Evolutionary conservation across 2,329 filamentous ascomycete species (phyloP), one percentile per base, ranked within the genome.

Genomic region (Penicillium sp.): DNA sequence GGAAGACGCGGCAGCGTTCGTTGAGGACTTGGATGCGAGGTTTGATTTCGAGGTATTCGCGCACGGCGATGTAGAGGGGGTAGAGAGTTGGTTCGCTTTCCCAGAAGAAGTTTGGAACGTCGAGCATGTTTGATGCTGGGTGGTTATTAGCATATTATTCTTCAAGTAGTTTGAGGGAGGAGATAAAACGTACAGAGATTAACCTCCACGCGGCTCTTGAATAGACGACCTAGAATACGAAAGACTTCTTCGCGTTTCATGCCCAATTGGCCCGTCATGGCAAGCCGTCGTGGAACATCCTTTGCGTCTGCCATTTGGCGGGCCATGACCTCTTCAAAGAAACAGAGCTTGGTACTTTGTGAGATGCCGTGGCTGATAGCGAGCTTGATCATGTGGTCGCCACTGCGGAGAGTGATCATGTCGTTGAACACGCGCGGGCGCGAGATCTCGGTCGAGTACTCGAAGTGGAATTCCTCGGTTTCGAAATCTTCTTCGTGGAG

Each of bases 361-460:
- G 89, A 89, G 58, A 98, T 96, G 29, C 90, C 93, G 66, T 98
- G 93, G 67, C 87, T 94, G 74, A 98, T 98, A 27, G 91, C 89
- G 13, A 98, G 77, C 71, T 97, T 97, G 66, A 97, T 95, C 91
- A 98, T 97, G 71, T 98, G 93, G 71, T 98, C 93, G 31, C 88
- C 85, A 50, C 89, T 94, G 52, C 94, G 79, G 36, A 98, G 74
- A 0, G 93, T 98, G 60, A 98, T 97, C 93, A 98, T 98, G 69
- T 98, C 93, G 70, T 98, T 97, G 74, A 94, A 98, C 24, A 98
- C 87, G 46, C 93, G 81, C 4, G 93, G 93, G 40, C 90, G 81
- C 52, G 89, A 85, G 27, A 93, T 89, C 47, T 88, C 79, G 0
- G 82, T 79, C 60, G 88, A 95, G 74, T 98, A 98, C 68, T 97